phyloP scores from a whole-genome alignment of 192 early-diverging fungal species.

The Coemansia sp. region DNA sequence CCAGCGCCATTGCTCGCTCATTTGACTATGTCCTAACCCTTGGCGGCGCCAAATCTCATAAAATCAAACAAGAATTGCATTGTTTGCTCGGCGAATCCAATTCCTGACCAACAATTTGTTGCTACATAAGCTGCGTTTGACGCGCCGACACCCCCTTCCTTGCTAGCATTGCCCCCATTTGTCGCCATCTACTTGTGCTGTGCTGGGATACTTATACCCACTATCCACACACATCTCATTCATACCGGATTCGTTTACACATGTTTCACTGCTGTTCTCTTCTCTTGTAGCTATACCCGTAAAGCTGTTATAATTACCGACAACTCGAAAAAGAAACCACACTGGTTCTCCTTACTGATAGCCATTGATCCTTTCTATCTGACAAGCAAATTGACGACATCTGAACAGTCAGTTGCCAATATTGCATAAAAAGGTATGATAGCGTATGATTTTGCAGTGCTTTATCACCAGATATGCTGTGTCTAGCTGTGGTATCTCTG shows the following conservation, averaged over 20 bases:
- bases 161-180: not conserved
- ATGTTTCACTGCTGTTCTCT: not conserved
- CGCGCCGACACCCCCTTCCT: not conserved
- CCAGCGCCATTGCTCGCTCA: constrained; percentile 5
- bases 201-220: not conserved
- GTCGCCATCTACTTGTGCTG: not conserved
- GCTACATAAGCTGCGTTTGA: constrained; percentile 10
- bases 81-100: constrained; percentile 21
- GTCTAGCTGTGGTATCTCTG: constrained; percentile 7
- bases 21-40: constrained; percentile 8
- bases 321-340: not conserved
- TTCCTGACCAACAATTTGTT: constrained; percentile 12
- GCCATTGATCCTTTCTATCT: not conserved
- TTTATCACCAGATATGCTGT: not conserved
- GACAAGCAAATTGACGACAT: not conserved
- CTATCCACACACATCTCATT: not conserved
- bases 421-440: constrained; percentile 1
- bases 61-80: not conserved
- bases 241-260: not conserved
- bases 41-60: not conserved
- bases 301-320: not conserved
- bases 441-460: constrained; percentile 4
- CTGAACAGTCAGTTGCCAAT: not conserved
- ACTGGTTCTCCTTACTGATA: not conserved
- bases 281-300: not conserved